phyloP scores from a whole-genome alignment of 2,329 filamentous ascomycete genomes.

The Colletotrichum sp. region DNA sequence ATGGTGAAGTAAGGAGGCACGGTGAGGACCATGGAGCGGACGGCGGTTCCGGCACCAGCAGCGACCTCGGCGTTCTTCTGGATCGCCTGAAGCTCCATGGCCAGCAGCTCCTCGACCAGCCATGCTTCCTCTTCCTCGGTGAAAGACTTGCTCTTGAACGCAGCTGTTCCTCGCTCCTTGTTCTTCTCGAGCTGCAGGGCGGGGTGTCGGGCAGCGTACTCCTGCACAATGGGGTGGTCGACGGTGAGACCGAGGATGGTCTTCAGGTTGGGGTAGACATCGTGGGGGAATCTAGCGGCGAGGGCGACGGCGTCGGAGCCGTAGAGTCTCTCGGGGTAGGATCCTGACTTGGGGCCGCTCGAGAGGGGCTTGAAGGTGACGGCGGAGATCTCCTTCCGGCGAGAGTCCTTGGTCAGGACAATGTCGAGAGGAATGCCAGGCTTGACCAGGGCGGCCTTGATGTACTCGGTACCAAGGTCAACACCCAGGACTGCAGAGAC shows the following conservation, averaged over 20 bases:
- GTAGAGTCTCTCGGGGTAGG: constrained; percentile 88
- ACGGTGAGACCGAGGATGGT: constrained; percentile 78
- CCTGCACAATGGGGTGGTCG: constrained; percentile 64
- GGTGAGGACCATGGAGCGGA: constrained; percentile 87
- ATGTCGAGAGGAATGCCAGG: constrained; percentile 97
- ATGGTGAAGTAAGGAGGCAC: constrained; percentile 88
- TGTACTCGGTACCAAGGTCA: constrained; percentile 94
- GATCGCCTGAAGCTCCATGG: constrained; percentile 95
- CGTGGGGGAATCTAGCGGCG: constrained; percentile 84
- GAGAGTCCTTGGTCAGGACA: constrained; percentile 95
- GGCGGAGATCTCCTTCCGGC: constrained; percentile 91
- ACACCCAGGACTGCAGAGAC: constrained; percentile 83
- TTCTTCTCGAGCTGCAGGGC: constrained; percentile 71
- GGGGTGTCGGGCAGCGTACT: constrained; percentile 80
- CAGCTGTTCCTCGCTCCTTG: constrained; percentile 69
- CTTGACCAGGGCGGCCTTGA: constrained; percentile 95
- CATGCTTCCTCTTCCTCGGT: constrained; percentile 65
- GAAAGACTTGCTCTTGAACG: constrained; percentile 80
- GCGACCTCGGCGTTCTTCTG: constrained; percentile 85
- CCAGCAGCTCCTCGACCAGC: constrained; percentile 90
- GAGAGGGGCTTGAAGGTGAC: constrained; percentile 92
- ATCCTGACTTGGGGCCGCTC: constrained; percentile 63
- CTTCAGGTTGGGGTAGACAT: constrained; percentile 96
- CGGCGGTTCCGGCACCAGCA: constrained; percentile 74
- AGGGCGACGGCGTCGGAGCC: constrained; percentile 91